Percentiles rank a stretch among this genome's conserved stretches.
Evolutionary conservation across 768 basidiomycete genomes (phyloP).

Genomic region (Coprinopsis cinerea): DNA sequence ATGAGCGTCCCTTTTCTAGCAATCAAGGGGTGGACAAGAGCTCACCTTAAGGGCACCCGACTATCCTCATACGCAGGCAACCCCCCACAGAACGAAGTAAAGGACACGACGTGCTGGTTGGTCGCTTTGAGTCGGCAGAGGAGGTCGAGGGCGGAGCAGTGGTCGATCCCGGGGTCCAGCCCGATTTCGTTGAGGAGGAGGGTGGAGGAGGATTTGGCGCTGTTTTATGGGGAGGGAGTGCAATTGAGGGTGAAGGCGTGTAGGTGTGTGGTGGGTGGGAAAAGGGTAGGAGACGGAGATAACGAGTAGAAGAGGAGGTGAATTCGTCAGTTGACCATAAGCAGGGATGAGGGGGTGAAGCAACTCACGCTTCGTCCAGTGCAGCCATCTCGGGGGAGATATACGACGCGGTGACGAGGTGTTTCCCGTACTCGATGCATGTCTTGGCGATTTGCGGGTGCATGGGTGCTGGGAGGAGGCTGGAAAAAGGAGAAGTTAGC

Average conservation of each 20-base stretch:
- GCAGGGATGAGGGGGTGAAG: neutral
- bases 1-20: constrained; percentile 4
- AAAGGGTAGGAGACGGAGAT: constrained; percentile 1
- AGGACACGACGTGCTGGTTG: constrained; percentile 58
- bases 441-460: constrained; percentile 67
- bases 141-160: constrained; percentile 77
- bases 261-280: neutral
- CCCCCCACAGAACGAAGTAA: constrained; percentile 91
- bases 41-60: no score
- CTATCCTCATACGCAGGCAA: no score
- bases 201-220: constrained; percentile 58
- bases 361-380: constrained; percentile 52
- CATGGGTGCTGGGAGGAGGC: constrained; percentile 73
- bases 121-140: constrained; percentile 44
- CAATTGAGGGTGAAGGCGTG: no score
- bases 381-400: constrained; percentile 71
- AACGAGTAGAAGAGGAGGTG: neutral
- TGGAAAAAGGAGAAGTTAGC: constrained; percentile 24
- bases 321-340: neutral
- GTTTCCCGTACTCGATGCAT: constrained; percentile 64
- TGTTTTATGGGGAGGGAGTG: no score
- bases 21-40: no score
- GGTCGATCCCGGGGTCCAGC: constrained; percentile 86
- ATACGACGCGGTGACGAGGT: constrained; percentile 91
- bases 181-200: constrained; percentile 87